phyloP scores from a whole-genome alignment of 805 yeast genomes.

The Starmerella vaccinii region DNA sequence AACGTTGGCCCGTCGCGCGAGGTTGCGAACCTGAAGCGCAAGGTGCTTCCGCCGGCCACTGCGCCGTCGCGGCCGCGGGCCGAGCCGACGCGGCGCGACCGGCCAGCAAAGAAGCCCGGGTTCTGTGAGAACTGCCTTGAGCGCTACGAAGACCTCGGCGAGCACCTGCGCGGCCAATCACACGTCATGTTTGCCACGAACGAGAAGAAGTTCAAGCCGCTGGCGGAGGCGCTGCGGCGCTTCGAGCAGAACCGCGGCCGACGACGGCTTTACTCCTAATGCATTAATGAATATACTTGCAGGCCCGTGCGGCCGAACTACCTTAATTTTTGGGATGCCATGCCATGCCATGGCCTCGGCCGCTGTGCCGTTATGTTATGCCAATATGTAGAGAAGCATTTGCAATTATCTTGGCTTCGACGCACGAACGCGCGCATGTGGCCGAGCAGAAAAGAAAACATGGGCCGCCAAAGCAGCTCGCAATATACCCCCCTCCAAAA shows the following conservation, averaged over 20 bases:
- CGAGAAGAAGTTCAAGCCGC: slow-evolving; percentile 58
- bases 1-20: slow-evolving; percentile 34
- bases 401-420: too few species aligned
- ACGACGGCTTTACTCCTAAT: background rate
- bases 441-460: too few species aligned
- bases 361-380: too few species aligned
- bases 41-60: slow-evolving; percentile 25
- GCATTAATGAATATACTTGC: slow-evolving; percentile 1
- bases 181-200: slow-evolving; percentile 73
- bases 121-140: slow-evolving; percentile 91
- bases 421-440: too few species aligned
- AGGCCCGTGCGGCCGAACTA: too few species aligned
- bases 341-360: too few species aligned
- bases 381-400: too few species aligned
- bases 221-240: slow-evolving; percentile 54
- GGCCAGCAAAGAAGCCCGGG: slow-evolving; percentile 42
- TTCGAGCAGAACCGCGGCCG: background rate
- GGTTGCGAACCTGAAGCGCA: slow-evolving; percentile 36
- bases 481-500: too few species aligned
- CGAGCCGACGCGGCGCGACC: slow-evolving; percentile 4
- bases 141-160: slow-evolving; percentile 67
- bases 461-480: too few species aligned
- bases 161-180: slow-evolving; percentile 56
- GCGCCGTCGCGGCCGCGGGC: slow-evolving; percentile 24
- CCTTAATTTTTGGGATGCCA: too few species aligned